Evolutionary conservation across 2,329 filamentous ascomycete species (phyloP), one percentile per base, ranked within the genome.

Genomic region (Incumbomyces lentus): DNA sequence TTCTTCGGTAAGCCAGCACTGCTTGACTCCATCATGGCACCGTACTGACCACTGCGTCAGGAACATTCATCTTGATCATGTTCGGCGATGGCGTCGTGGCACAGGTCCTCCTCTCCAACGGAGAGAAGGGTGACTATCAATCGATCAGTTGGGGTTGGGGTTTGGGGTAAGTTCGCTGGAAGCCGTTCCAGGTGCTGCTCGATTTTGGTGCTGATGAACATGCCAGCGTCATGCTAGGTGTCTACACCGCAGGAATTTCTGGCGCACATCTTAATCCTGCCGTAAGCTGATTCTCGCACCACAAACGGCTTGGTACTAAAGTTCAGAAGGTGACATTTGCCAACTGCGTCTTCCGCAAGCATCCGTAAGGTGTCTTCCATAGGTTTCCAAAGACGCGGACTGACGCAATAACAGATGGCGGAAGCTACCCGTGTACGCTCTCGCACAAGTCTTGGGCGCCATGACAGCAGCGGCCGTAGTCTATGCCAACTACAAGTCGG

Each of bases 51-150:
- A 64, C 18, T 74, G 71, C 30, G 18, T 31, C 17, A 33, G 40
- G 80, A 6, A 81, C 77, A 12, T 79, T 86, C 66, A 72, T 82
- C 45, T 62, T 86, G 52, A 68, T 86, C 49, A 64, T 85, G 34
- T 86, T 86, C 55, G 82, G 82, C 3, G 76, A 85, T 51, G 81
- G 79, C 13, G 77, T 78, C 46, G 78, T 85, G 16, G 82, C 82
- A 2, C 82, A 86, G 60, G 81, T 84, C 1, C 65, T 79, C 0
- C 69, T 86, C 8, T 81, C 76, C 47, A 53, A 60, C 33, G 59
- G 55, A 11, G 51, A 62, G 44, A 68, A 66, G 40, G 68, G 68
- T 6, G 60, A 67, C 49, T 75, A 74, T 55, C 72, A 75, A 52
- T 74, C 71, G 3, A 74, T 75, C 39, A 67, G 64, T 19, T 74